These are phyloP conservation scores for Asterella californica DNA, from an alignment of 225 moss, liverwort and hornwort genomes.

Conservation along the genomic window DNA sequence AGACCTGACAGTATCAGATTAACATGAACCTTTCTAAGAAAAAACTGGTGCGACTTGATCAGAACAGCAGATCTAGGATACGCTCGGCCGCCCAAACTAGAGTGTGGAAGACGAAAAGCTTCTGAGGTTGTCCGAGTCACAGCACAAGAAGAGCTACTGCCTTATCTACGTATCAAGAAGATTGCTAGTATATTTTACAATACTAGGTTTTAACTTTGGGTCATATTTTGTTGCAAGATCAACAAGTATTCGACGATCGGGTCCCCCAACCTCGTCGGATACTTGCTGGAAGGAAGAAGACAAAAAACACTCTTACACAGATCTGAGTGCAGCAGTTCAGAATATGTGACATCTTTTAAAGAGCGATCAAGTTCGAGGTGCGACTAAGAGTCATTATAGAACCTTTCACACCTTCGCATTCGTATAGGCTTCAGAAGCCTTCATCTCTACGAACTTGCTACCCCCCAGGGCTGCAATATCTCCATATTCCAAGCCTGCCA, in stretches of 20 bases:
- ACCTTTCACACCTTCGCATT: constrained; percentile 12
- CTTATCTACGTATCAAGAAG: not conserved
- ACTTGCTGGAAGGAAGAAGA: too few relatives aligned
- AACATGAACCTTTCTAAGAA: not conserved
- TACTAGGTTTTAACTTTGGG: too few relatives aligned
- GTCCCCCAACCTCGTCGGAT: too few relatives aligned
- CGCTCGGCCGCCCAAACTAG: not conserved
- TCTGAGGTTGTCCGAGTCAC: not conserved
- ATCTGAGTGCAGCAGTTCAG: not conserved
- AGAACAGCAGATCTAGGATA: not conserved
- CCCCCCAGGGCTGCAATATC: not conserved
- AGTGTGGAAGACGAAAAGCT: not conserved
- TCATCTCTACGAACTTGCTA: not conserved
- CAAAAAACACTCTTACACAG: not conserved
- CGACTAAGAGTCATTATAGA: not conserved
- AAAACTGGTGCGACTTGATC: not conserved
- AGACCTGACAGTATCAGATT: constrained; percentile 42
- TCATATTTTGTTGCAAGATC: too few relatives aligned
- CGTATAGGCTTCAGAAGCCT: constrained; percentile 15
- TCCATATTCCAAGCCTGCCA: not conserved
- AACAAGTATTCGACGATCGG: too few relatives aligned
- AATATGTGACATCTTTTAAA: not conserved
- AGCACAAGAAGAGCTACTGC: not conserved
- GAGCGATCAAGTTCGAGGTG: not conserved
- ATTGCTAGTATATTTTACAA: too few relatives aligned